Percentiles rank a stretch among this genome's conserved stretches.
Evolutionary conservation across 2,329 filamentous ascomycete genomes (phyloP).

Genomic region (Allantophomopsis lycopodina): DNA sequence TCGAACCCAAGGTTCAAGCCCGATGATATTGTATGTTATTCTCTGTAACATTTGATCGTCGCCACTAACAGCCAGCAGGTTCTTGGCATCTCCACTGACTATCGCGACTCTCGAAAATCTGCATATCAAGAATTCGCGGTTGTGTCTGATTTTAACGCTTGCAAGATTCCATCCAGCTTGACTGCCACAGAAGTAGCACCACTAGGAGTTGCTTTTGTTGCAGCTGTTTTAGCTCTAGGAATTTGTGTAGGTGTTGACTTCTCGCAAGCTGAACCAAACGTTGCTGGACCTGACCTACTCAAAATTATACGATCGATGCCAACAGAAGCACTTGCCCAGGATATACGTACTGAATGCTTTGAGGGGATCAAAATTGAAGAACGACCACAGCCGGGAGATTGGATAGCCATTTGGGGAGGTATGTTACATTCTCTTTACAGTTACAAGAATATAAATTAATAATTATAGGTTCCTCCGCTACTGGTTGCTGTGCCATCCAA

Average conservation of each 20-base stretch:
- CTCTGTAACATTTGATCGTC: slow-evolving; percentile 9
- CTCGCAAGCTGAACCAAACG: slow-evolving; percentile 24
- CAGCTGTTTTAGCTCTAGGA: slow-evolving; percentile 50
- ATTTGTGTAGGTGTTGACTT: slow-evolving; percentile 61
- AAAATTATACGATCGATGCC: slow-evolving; percentile 31
- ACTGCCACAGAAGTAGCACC: slow-evolving; percentile 11
- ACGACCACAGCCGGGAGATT: slow-evolving; percentile 46
- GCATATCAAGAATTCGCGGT: slow-evolving; percentile 37
- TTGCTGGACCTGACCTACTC: slow-evolving; percentile 40
- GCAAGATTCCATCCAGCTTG: slow-evolving; percentile 11
- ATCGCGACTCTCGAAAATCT: slow-evolving; percentile 15
- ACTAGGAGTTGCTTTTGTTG: slow-evolving; percentile 30
- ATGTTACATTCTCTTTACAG: slow-evolving; percentile 8
- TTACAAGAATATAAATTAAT: background rate
- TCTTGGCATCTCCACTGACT: slow-evolving; percentile 17
- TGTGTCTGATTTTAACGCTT: slow-evolving; percentile 16
- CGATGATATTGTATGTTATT: slow-evolving; percentile 34
- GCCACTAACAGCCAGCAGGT: slow-evolving; percentile 16
- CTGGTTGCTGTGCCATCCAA: slow-evolving; percentile 52
- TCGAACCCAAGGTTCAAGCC: slow-evolving; percentile 31
- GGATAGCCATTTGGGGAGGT: slow-evolving; percentile 64
- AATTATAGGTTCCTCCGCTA: slow-evolving; percentile 46
- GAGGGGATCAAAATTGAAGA: slow-evolving; percentile 34
- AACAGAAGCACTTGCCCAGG: slow-evolving; percentile 35
- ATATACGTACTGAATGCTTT: slow-evolving; percentile 52